Percentiles rank a stretch among this genome's conserved stretches.
phyloP scores from a whole-genome alignment of 2,329 filamentous ascomycete species.

The Aspergillus sp. region DNA sequence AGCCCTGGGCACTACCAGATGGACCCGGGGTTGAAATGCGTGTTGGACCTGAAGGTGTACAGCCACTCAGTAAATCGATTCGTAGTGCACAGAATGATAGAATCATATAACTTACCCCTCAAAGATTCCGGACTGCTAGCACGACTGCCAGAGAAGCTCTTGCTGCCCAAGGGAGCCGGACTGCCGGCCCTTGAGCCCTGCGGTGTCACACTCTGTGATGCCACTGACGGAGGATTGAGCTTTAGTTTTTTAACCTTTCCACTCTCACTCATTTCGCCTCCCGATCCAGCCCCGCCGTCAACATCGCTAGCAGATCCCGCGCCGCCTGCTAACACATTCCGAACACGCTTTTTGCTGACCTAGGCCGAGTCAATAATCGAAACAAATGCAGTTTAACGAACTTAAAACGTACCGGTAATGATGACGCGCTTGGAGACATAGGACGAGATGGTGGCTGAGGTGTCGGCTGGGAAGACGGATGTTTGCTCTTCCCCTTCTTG shows the following conservation, averaged over 20 bases:
- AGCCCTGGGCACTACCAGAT: slow-evolving; percentile 29
- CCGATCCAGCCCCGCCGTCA: slow-evolving; percentile 54
- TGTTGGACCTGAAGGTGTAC: slow-evolving; percentile 22
- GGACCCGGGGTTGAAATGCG: slow-evolving; percentile 36
- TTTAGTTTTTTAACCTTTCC: slow-evolving; percentile 52
- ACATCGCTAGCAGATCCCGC: slow-evolving; percentile 58
- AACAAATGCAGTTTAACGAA: not conserved
- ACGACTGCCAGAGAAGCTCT: slow-evolving; percentile 37
- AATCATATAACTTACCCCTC: slow-evolving; percentile 27
- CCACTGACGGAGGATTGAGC: slow-evolving; percentile 45
- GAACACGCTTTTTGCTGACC: slow-evolving; percentile 56
- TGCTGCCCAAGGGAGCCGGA: slow-evolving; percentile 38
- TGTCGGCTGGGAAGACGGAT: slow-evolving; percentile 38
- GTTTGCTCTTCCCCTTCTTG: slow-evolving; percentile 75
- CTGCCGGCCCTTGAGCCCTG: slow-evolving; percentile 53
- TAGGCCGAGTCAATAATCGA: slow-evolving; percentile 18
- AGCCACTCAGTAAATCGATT: not conserved
- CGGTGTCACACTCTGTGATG: slow-evolving; percentile 46
- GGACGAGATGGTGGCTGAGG: slow-evolving; percentile 56
- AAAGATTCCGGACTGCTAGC: slow-evolving; percentile 43
- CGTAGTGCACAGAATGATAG: not conserved
- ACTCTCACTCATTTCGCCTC: slow-evolving; percentile 49
- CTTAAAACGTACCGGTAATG: slow-evolving; percentile 42
- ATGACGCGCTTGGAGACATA: slow-evolving; percentile 64
- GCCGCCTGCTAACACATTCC: slow-evolving; percentile 32